These are phyloP conservation scores for Corylus heterophylla DNA, from an alignment of 306 rosid species.

Conservation along the genomic window DNA sequence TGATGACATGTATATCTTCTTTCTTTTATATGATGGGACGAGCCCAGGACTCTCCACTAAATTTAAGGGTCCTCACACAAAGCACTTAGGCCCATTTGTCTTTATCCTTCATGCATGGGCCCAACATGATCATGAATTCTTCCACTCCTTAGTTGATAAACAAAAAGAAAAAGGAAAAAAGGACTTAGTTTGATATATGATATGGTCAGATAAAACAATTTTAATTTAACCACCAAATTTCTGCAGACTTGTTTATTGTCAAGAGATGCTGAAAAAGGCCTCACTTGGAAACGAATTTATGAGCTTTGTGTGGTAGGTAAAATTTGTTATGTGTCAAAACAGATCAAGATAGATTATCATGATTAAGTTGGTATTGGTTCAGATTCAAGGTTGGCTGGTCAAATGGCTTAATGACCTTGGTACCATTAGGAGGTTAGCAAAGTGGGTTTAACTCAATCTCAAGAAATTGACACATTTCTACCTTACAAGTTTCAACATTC, in stretches of 20 bases:
- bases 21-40: constrained; percentile 43
- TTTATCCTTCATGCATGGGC: constrained; percentile 20
- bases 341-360: not conserved
- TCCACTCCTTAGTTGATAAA: constrained; percentile 5
- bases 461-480: constrained; percentile 8
- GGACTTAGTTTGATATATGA: not conserved
- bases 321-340: not conserved
- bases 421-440: not conserved
- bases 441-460: constrained; percentile 25
- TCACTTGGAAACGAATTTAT: not conserved
- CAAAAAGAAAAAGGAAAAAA: not conserved
- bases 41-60: constrained; percentile 47
- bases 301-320: not conserved
- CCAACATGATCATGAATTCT: constrained; percentile 19
- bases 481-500: not conserved
- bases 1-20: constrained; percentile 29
- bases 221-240: not conserved
- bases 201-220: not conserved
- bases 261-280: not conserved
- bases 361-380: constrained; percentile 2
- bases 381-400: constrained; percentile 17
- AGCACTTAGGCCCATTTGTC: constrained; percentile 23
- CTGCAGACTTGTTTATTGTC: not conserved
- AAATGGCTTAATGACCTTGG: constrained; percentile 22
- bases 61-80: constrained; percentile 29